phyloP scores from a whole-genome alignment of 768 basidiomycete genomes.

The Termitomyces sp. region DNA sequence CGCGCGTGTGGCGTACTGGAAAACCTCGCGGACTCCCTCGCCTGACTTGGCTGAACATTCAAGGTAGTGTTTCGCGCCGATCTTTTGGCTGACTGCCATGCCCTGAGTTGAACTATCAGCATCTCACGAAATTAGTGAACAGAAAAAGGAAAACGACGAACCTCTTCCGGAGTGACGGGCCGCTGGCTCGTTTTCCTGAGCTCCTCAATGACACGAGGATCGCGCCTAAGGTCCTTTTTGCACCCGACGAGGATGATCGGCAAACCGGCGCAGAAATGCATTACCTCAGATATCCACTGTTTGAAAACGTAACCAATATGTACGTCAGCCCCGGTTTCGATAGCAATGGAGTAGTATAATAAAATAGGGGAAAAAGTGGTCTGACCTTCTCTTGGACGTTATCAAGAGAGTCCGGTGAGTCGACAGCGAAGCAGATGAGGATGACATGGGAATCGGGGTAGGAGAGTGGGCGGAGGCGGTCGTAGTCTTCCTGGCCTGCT shows the following conservation, averaged over 20 bases:
- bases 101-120: constrained; percentile 48
- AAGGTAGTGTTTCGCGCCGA: constrained; percentile 93
- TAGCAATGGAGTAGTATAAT: background rate
- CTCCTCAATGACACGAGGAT: constrained; percentile 91
- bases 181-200: constrained; percentile 91
- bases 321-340: background rate
- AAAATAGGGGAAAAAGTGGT: constrained; percentile 13
- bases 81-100: constrained; percentile 93
- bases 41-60: constrained; percentile 97
- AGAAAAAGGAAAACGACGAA: constrained; percentile 26
- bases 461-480: constrained; percentile 94
- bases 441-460: constrained; percentile 99
- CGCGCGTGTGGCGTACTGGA: constrained; percentile 95
- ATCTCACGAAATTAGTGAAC: background rate
- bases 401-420: constrained; percentile 96
- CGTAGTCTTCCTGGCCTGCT: constrained; percentile 98
- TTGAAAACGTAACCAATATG: background rate
- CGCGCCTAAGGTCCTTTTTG: constrained; percentile 97
- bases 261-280: constrained; percentile 93
- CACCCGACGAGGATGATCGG: constrained; percentile 98
- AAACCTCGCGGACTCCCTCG: constrained; percentile 96
- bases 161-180: constrained; percentile 93
- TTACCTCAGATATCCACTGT: constrained; percentile 98
- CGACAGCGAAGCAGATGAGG: constrained; percentile 97
- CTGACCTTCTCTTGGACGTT: constrained; percentile 99